phyloP scores from a whole-genome alignment of 352 stramenopile species.

The Globisporangium apiculatum region DNA sequence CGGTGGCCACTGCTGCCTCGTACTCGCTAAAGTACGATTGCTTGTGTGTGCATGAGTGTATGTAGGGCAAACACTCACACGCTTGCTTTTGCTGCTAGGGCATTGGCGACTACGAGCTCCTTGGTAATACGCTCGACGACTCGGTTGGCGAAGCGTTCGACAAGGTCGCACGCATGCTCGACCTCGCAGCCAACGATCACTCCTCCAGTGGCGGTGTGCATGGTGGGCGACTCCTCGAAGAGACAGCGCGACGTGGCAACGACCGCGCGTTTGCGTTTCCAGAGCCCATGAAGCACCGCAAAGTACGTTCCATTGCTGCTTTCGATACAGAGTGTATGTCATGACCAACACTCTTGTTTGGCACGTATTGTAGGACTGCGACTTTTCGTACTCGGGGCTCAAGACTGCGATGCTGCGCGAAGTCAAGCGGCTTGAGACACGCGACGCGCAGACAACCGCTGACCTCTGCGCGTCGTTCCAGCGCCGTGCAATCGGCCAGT shows the following conservation, averaged over 20 bases:
- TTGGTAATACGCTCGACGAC: slow-evolving; percentile 97
- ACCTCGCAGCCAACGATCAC: slow-evolving; percentile 32
- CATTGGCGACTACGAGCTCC: slow-evolving; percentile 89
- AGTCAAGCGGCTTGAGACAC: slow-evolving; percentile 45
- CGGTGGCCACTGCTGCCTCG: slow-evolving; percentile 96
- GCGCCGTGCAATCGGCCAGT: slow-evolving; percentile 44
- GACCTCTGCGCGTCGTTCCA: slow-evolving; percentile 95
- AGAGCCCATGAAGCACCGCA: slow-evolving; percentile 88
- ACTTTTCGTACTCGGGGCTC: slow-evolving; percentile 98
- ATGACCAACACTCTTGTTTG: background rate
- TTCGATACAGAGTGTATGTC: background rate
- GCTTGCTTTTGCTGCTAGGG: slow-evolving; percentile 30
- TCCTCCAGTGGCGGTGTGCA: slow-evolving; percentile 36
- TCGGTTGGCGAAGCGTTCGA: slow-evolving; percentile 98
- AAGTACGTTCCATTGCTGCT: slow-evolving; percentile 17
- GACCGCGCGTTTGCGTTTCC: slow-evolving; percentile 85
- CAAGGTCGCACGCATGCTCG: slow-evolving; percentile 95
- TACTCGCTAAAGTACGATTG: slow-evolving; percentile 69
- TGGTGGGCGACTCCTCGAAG: slow-evolving; percentile 94
- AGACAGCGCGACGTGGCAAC: slow-evolving; percentile 87
- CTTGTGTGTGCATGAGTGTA: background rate
- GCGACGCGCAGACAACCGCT: slow-evolving; percentile 46
- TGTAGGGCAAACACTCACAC: background rate
- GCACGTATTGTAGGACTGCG: slow-evolving; percentile 71
- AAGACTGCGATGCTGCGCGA: slow-evolving; percentile 94